A percentile compares a stretch with the other conserved stretches of the same genome.
These are phyloP conservation scores for Ceratonia siliqua DNA, from an alignment of 306 rosid species.

Conservation along the genomic window DNA sequence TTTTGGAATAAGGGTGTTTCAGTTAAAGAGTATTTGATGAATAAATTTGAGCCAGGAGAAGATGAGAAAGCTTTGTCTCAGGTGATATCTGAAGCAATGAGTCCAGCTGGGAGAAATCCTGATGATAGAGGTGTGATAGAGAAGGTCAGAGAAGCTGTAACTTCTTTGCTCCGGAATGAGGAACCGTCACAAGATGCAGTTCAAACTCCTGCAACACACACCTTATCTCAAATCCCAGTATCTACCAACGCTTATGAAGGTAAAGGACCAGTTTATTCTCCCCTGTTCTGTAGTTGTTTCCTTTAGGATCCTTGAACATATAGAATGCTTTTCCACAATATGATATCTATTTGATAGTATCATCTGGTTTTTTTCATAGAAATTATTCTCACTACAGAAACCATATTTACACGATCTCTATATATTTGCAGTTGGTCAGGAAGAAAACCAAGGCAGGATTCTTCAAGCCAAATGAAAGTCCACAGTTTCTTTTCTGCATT, in stretches of 20 bases:
- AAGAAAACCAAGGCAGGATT: constrained; percentile 63
- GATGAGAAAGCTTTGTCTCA: constrained; percentile 84
- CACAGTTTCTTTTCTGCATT: background rate
- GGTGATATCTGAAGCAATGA: constrained; percentile 76
- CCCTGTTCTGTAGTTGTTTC: background rate
- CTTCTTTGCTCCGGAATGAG: constrained; percentile 63
- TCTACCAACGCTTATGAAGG: constrained; percentile 59
- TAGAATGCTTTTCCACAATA: background rate
- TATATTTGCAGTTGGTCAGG: constrained; percentile 60
- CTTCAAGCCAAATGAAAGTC: constrained; percentile 71
- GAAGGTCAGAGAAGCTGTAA: constrained; percentile 77
- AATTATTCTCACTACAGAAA: background rate
- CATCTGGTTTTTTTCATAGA: background rate
- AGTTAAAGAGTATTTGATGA: constrained; percentile 70
- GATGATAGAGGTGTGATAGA: constrained; percentile 69
- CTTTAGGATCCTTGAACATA: background rate
- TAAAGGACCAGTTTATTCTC: constrained; percentile 11
- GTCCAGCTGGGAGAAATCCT: constrained; percentile 59
- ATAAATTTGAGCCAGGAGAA: constrained; percentile 86
- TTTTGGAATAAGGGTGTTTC: constrained; percentile 81
- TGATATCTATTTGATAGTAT: constrained; percentile 16
- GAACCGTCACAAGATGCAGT: constrained; percentile 41
- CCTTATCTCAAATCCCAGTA: constrained; percentile 39
- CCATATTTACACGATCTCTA: constrained; percentile 17
- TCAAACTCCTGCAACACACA: constrained; percentile 20